Base-by-base conservation (phyloP, 345 rosid species). In the Rhodomyrtus tomentosa region DNA sequence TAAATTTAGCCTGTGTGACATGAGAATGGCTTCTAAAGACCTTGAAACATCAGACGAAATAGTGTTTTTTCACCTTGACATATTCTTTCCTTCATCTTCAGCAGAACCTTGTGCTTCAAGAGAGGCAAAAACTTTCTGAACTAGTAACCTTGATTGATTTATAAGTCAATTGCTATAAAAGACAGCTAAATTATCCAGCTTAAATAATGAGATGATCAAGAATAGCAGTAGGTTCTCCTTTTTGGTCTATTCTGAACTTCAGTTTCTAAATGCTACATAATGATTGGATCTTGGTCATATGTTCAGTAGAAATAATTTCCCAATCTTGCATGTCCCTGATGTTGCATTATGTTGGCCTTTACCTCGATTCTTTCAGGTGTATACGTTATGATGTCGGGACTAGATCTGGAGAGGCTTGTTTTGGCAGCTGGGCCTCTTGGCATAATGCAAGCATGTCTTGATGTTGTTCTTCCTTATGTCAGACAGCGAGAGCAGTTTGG, bases 371-470 rank as follows among this genome's bases (percentile, higher is more conserved):
- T 88, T 90, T 86, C 92, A 95, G 98, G 98, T 55, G 99, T 93
- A 74, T 95, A 95, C 88, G 96, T 95, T 84, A 90, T 96, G 93
- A 96, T 96, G 98, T 95, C 99, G 0, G 98, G 99, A 83, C 93
- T 96, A 12, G 99, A 95, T 93, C 89, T 96, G 89, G 98, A 96
- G 90, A 91, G 98, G 88, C 98, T 94, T 89, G 95, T 96, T 73
- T 93, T 96, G 90, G 93, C 98, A 59, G 93, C 95, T 90, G 98
- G 98, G 32, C 99, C 99, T 10, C 85, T 96, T 53, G 98, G 98
- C 82, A 96, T 96, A 85, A 96, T 96, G 98, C 98, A 96, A 90
- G 96, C 98, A 86, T 94, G 98, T 87, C 95, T 96, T 73, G 99
- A 96, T 89, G 92, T 85, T 48, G 98, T 93, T 87, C 98, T 96